Evolutionary conservation across 257 asterid genomes (phyloP), one percentile per base, ranked within the genome.

Genomic region (Penstemon davidsonii): DNA sequence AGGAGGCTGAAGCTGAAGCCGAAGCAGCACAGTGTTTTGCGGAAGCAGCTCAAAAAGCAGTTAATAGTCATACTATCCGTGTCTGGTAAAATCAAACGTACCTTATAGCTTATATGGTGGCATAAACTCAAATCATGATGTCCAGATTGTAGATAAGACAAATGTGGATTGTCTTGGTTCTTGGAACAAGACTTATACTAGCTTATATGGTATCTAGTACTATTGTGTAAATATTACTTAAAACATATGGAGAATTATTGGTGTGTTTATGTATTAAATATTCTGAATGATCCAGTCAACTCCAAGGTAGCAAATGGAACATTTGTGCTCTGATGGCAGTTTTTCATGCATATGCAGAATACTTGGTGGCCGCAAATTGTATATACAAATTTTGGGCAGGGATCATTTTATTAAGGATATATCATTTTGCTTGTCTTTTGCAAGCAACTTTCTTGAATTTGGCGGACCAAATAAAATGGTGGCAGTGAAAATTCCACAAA

Each of bases 1-100:
- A 92, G 83, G 92, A 82, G 73, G 96, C 96, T 0, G 98, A 92
- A 71, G 96, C 92, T 0, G 96, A 89, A 79, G 96, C 96, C 12
- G 96, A 87, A 79, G 96, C 95, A 6, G 91, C 96, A 12, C 83
- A 79, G 43, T 86, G 95, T 80, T 88, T 93, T 82, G 96, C 87
- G 69, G 95, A 87, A 64, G 95, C 95, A 5, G 87, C 94, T 3
- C 76, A 70, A 59, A 87, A 81, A 60, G 93, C 97, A 7, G 58
- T 82, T 51, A 81, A 73, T 39, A 81, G 54, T 71, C 87, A 80
- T 64, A 73, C 86, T 49, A 79, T 90, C 54, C 84, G 63, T 67
- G 95, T 79, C 86, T 86, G 96, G 96, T 89, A 86, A 77, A 55
- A 11, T 55, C 53, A 53, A 65, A 9, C 38, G 4, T 12, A 4